A percentile compares a stretch with the other conserved stretches of the same genome.
Evolutionary conservation across 345 rosid species (phyloP).

Genomic region (Camelina hispida): DNA sequence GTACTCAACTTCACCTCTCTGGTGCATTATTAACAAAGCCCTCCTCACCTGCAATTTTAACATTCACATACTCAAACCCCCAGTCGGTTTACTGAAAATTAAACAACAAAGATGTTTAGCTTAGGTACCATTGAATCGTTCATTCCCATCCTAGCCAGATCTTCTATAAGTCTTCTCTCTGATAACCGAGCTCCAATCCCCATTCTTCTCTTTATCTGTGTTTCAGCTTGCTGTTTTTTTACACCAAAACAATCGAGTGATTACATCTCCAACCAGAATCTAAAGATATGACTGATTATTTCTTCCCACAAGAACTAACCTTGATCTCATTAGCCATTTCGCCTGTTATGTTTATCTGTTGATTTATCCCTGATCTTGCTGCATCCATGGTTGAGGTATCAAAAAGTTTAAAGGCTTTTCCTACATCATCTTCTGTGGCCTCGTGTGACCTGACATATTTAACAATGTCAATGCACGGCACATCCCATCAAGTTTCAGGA

Average conservation of each 20-base stretch:
- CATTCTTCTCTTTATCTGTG: slow-evolving; percentile 85
- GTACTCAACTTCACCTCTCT: slow-evolving; percentile 97
- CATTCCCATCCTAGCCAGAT: slow-evolving; percentile 86
- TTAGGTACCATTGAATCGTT: slow-evolving; percentile 77
- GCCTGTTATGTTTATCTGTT: slow-evolving; percentile 74
- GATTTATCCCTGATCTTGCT: slow-evolving; percentile 92
- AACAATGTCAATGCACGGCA: slow-evolving; percentile 20
- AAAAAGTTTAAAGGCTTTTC: slow-evolving; percentile 86
- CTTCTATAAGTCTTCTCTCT: slow-evolving; percentile 87
- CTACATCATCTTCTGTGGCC: slow-evolving; percentile 84
- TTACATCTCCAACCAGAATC: slow-evolving; percentile 17
- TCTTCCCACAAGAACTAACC: slow-evolving; percentile 42
- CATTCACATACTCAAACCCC: slow-evolving; percentile 20
- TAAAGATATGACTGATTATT: no score
- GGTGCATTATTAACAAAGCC: slow-evolving; percentile 96
- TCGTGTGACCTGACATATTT: slow-evolving; percentile 64
- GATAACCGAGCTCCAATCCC: slow-evolving; percentile 90
- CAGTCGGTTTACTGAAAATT: not conserved
- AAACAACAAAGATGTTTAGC: not conserved
- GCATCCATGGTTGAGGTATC: slow-evolving; percentile 97
- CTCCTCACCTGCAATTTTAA: slow-evolving; percentile 72
- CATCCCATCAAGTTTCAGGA: not conserved
- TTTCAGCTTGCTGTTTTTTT: slow-evolving; percentile 84
- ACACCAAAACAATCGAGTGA: slow-evolving; percentile 9
- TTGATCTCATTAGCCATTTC: slow-evolving; percentile 87